A percentile compares a stretch with the other conserved stretches of the same genome.
Evolutionary conservation across 2,329 filamentous ascomycete species (phyloP).

Genomic region (Neonectria faginata): DNA sequence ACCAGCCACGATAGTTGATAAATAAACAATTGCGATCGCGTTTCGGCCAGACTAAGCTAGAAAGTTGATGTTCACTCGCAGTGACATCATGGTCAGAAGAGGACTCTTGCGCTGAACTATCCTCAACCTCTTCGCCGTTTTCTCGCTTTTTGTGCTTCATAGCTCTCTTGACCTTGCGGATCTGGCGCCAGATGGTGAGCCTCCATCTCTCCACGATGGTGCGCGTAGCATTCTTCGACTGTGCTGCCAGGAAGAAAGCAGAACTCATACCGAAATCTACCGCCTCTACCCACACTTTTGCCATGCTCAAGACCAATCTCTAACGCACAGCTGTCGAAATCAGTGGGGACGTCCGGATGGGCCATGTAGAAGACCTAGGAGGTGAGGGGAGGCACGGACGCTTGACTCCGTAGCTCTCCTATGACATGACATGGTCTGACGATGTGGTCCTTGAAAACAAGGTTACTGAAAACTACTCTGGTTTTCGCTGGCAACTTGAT

Average conservation of each 20-base stretch:
- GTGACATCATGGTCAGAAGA: background rate
- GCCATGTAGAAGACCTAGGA: slow-evolving; percentile 20
- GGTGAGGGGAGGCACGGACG: slow-evolving; percentile 2
- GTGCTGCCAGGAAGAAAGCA: slow-evolving; percentile 17
- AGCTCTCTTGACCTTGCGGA: slow-evolving; percentile 5
- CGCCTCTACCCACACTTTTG: background rate
- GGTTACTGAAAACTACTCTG: background rate
- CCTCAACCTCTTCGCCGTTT: background rate
- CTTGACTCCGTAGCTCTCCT: background rate
- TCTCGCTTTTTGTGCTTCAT: too few species aligned
- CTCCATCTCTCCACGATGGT: slow-evolving; percentile 18
- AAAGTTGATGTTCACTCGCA: background rate
- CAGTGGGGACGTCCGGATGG: slow-evolving; percentile 4
- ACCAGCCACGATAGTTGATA: background rate
- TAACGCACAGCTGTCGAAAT: slow-evolving; percentile 11
- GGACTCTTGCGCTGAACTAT: background rate
- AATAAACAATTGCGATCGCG: background rate
- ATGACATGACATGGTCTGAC: slow-evolving; percentile 11
- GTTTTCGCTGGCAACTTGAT: too few species aligned
- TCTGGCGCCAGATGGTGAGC: slow-evolving; percentile 24
- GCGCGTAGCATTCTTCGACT: slow-evolving; percentile 7
- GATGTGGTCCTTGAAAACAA: slow-evolving; percentile 15
- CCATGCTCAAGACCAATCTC: background rate
- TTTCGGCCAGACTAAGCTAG: background rate
- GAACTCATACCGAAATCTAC: slow-evolving; percentile 3